Evolutionary conservation across 108 stramenopile genomes (phyloP).

Genomic region (Skeletonema grethae): DNA sequence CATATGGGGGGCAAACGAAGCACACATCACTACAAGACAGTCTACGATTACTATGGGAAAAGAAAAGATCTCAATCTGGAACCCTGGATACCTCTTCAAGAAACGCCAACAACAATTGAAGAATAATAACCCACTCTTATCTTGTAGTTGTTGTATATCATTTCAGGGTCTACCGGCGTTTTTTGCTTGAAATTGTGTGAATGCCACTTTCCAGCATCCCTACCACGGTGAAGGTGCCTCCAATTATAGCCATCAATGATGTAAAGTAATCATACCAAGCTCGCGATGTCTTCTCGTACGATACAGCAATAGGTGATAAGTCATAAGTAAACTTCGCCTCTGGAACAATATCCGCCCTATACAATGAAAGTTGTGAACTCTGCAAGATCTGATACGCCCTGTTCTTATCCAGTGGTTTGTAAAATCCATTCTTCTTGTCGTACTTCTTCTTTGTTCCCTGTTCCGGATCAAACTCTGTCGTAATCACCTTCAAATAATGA

Average conservation of each 20-base stretch:
- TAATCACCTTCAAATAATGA: constrained; percentile 96
- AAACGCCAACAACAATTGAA: not conserved
- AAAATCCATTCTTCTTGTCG: constrained; percentile 13
- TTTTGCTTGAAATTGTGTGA: constrained; percentile 43
- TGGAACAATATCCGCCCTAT: constrained; percentile 69
- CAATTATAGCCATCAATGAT: constrained; percentile 93
- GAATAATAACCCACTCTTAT: not conserved
- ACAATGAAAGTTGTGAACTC: constrained; percentile 77
- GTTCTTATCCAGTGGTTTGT: constrained; percentile 11
- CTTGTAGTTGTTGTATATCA: not conserved
- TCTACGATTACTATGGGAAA: constrained; percentile 36
- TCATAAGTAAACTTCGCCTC: constrained; percentile 93
- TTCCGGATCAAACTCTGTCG: constrained; percentile 68
- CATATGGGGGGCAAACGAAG: constrained; percentile 24
- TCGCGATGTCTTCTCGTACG: constrained; percentile 52
- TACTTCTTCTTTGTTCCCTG: not conserved
- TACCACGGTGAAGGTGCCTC: constrained; percentile 96
- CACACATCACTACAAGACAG: constrained; percentile 14
- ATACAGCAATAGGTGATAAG: constrained; percentile 89
- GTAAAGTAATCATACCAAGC: constrained; percentile 97
- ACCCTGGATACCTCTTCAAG: constrained; percentile 11
- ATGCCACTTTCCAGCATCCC: constrained; percentile 88
- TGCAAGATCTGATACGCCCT: constrained; percentile 80
- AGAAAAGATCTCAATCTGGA: constrained; percentile 28
- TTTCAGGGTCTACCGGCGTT: constrained; percentile 26